A percentile compares a stretch with the other conserved stretches of the same genome.
These are phyloP conservation scores for Hypoxylon rubiginosum DNA, from an alignment of 2,329 filamentous ascomycete genomes.

Conservation along the genomic window DNA sequence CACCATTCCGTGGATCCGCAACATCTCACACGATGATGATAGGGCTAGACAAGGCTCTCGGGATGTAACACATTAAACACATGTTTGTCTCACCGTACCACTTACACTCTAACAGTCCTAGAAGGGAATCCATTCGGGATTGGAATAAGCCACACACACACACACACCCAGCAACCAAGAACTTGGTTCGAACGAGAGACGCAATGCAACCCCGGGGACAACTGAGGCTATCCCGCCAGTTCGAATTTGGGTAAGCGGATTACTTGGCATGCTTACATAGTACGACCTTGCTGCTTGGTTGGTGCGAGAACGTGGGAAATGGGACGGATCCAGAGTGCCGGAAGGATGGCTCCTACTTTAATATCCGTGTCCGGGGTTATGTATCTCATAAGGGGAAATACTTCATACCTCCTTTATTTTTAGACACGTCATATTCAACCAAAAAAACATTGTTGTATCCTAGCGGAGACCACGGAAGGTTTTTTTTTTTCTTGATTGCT, in stretches of 20 bases:
- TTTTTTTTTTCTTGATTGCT: neutral
- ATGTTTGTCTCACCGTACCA: neutral
- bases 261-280: conserved; percentile 10
- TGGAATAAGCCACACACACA: neutral
- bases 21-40: conserved; percentile 1
- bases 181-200: neutral
- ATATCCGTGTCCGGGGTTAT: conserved; percentile 9
- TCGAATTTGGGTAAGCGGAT: conserved; percentile 3
- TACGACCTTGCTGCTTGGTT: neutral
- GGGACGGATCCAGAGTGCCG: conserved; percentile 5
- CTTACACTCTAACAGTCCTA: neutral
- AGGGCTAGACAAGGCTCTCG: neutral
- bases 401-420: conserved; percentile 10
- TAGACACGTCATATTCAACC: conserved; percentile 5
- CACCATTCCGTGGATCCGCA: neutral
- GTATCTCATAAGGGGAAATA: neutral
- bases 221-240: neutral
- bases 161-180: neutral
- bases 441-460: neutral
- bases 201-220: neutral
- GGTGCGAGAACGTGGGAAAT: conserved; percentile 6
- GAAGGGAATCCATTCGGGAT: neutral
- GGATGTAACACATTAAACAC: neutral
- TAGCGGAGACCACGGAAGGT: neutral
- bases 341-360: conserved; percentile 8